Evolutionary conservation across 108 stramenopile genomes (phyloP).

Genomic region (Cyclotella cryptica): DNA sequence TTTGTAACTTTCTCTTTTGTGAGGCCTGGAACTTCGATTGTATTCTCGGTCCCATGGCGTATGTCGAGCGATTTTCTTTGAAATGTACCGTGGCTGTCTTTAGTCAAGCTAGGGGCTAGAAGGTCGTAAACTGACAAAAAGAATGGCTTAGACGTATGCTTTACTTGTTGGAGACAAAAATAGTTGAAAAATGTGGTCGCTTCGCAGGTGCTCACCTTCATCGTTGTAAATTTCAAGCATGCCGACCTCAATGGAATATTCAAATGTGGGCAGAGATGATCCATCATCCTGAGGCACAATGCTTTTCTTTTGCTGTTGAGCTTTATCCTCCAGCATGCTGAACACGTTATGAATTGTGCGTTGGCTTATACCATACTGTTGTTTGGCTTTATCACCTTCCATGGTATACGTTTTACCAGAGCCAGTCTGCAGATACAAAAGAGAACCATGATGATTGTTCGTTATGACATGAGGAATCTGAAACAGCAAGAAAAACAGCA

Average conservation of each 20-base stretch:
- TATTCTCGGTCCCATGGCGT: constrained; percentile 72
- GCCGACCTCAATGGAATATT: constrained; percentile 64
- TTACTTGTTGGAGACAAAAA: too few relatives aligned
- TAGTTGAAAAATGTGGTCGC: too few relatives aligned
- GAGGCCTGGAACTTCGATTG: constrained; percentile 95
- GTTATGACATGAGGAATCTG: too few relatives aligned
- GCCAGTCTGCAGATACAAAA: constrained; percentile 54
- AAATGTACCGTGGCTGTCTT: constrained; percentile 29
- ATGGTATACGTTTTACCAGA: constrained; percentile 91
- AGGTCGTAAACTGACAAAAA: constrained; percentile 73
- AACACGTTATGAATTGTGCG: constrained; percentile 91
- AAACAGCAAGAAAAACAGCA: neutral
- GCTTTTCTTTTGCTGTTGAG: constrained; percentile 63
- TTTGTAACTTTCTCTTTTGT: constrained; percentile 82
- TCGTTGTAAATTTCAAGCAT: constrained; percentile 95
- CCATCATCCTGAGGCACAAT: constrained; percentile 38
- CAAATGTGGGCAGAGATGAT: constrained; percentile 44
- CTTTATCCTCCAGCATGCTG: constrained; percentile 73
- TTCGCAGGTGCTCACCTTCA: constrained; percentile 46
- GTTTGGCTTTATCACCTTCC: constrained; percentile 79
- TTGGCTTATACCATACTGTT: constrained; percentile 85
- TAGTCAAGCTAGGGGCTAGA: constrained; percentile 50
- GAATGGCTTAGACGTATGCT: too few relatives aligned
- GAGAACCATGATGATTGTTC: neutral
- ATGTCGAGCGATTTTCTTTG: constrained; percentile 82